These are phyloP conservation scores for Neoboletus brunneissimus DNA, from an alignment of 768 basidiomycete species.

Conservation along the genomic window DNA sequence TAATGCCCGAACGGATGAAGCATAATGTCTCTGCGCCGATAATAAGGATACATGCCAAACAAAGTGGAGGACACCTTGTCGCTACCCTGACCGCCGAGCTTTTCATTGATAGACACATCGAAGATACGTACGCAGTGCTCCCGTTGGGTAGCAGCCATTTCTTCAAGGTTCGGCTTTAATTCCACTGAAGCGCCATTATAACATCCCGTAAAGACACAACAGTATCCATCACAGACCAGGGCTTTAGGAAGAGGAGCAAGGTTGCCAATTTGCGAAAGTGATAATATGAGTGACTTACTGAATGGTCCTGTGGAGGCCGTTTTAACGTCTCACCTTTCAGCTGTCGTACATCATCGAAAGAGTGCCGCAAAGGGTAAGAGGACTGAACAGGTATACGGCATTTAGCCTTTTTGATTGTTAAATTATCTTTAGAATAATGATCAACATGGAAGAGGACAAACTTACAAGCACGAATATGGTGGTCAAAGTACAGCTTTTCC, in stretches of 20 bases:
- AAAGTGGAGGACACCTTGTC: neutral
- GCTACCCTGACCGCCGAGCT: neutral
- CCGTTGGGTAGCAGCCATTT: neutral
- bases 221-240: neutral
- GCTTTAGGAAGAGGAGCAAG: neutral
- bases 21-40: neutral
- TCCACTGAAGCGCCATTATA: neutral
- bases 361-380: neutral
- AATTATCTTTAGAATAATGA: neutral
- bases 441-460: neutral
- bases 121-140: neutral
- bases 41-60: neutral
- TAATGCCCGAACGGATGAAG: neutral
- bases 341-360: neutral
- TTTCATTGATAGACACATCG: too few species aligned
- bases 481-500: neutral
- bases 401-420: neutral
- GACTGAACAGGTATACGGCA: neutral
- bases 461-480: neutral
- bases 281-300: neutral
- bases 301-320: neutral
- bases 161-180: neutral
- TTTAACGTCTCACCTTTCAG: neutral
- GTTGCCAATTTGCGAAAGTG: neutral
- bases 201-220: neutral